A percentile compares a stretch with the other conserved stretches of the same genome.
phyloP scores from a whole-genome alignment of 1,139 yeast species.

The Komagataea norvegica region DNA sequence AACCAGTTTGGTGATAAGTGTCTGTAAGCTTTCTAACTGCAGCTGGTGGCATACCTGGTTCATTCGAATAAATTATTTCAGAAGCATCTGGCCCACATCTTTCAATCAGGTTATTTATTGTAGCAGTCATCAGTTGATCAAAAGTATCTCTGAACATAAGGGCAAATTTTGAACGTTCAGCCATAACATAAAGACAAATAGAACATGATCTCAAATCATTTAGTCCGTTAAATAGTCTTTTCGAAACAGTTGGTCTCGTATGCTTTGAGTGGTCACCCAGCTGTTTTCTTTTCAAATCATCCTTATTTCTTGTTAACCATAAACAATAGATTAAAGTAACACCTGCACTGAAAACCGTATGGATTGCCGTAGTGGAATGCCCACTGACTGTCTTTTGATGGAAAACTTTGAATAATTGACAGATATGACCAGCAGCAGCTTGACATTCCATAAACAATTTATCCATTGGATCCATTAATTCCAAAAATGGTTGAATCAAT shows the following conservation, averaged over 20 bases:
- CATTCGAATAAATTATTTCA: constrained; percentile 38
- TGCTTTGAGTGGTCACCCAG: constrained; percentile 50
- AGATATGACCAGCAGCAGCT: constrained; percentile 60
- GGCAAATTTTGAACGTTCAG: constrained; percentile 57
- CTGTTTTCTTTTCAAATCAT: constrained; percentile 42
- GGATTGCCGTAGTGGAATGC: constrained; percentile 56
- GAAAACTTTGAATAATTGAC: constrained; percentile 52
- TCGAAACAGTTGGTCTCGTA: constrained; percentile 50
- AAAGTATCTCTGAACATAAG: constrained; percentile 54
- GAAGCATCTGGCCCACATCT: constrained; percentile 54
- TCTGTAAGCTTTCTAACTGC: constrained; percentile 34
- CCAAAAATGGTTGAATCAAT: constrained; percentile 54
- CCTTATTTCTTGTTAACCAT: constrained; percentile 54
- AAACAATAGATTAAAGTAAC: constrained; percentile 55
- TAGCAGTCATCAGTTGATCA: constrained; percentile 55
- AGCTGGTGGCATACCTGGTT: constrained; percentile 53
- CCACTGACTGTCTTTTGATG: constrained; percentile 54
- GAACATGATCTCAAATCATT: constrained; percentile 59
- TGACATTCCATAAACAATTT: constrained; percentile 55
- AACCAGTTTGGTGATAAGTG: constrained; percentile 15
- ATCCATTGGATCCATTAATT: constrained; percentile 51
- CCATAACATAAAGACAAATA: constrained; percentile 52
- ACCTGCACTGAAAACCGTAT: constrained; percentile 59
- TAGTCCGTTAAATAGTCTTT: constrained; percentile 44
- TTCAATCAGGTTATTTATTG: constrained; percentile 47